These are phyloP conservation scores for Skeletonema costatum DNA, from an alignment of 108 stramenopile genomes.

Conservation along the genomic window DNA sequence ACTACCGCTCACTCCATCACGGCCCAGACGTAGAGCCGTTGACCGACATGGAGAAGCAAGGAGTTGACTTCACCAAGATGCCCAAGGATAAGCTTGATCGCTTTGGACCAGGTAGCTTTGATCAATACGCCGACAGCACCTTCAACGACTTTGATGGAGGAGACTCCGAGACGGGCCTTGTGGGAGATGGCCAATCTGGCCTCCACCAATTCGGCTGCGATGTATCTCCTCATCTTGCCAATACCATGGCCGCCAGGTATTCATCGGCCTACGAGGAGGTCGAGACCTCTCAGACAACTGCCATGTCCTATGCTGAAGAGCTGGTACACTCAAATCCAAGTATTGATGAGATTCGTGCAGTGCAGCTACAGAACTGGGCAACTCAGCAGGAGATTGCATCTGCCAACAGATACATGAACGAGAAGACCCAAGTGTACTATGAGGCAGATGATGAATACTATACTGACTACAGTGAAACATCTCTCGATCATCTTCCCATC, in stretches of 20 bases:
- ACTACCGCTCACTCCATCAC: constrained; percentile 23
- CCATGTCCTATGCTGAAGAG: constrained; percentile 71
- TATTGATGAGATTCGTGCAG: constrained; percentile 39
- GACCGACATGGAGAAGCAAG: constrained; percentile 21
- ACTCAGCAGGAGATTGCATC: constrained; percentile 75
- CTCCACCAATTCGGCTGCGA: constrained; percentile 24
- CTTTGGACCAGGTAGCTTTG: too few species aligned
- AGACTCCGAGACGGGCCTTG: too few species aligned
- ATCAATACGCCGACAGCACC: too few species aligned
- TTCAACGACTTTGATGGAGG: too few species aligned
- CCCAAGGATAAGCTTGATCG: constrained; percentile 38
- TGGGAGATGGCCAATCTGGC: too few species aligned
- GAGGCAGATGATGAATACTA: background rate
- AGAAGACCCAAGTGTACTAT: background rate
- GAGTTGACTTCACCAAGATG: constrained; percentile 57
- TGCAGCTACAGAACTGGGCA: constrained; percentile 69
- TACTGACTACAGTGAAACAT: constrained; percentile 17
- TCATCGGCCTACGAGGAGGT: constrained; percentile 6
- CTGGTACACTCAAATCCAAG: constrained; percentile 47
- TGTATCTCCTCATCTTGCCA: constrained; percentile 36
- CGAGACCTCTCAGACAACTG: constrained; percentile 56
- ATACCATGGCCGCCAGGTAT: constrained; percentile 24
- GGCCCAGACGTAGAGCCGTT: constrained; percentile 13
- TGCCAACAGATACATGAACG: constrained; percentile 19
- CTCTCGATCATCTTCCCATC: background rate